Conservation (phyloP, 2,329 filamentous ascomycete genomes). For the Scedosporium minutisporum region DNA sequence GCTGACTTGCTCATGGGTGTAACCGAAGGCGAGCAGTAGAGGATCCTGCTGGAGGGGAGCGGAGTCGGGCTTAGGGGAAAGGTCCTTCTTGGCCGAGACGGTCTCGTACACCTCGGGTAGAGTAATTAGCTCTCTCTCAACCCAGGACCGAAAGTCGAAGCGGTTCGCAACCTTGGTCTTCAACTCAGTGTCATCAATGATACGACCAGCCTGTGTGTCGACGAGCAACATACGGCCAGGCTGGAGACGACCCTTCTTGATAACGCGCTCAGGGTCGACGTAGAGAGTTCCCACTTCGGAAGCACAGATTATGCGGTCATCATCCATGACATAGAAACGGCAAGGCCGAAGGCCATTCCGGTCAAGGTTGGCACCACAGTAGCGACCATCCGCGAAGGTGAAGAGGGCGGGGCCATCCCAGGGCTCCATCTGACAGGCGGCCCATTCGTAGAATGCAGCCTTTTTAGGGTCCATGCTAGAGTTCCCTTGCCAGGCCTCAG, state of each 20-base stretch:
- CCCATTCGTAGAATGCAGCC: conserved; percentile 97
- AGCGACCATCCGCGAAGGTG: conserved; percentile 92
- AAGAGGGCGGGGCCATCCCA: conserved; percentile 97
- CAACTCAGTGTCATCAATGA: conserved; percentile 88
- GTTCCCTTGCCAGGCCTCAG: conserved; percentile 96
- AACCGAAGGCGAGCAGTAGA: conserved; percentile 77
- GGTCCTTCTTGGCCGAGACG: conserved; percentile 47
- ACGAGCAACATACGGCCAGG: conserved; percentile 94
- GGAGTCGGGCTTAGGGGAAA: conserved; percentile 58
- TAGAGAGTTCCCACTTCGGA: conserved; percentile 92
- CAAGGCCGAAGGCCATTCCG: conserved; percentile 91
- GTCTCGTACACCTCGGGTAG: conserved; percentile 64
- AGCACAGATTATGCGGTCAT: conserved; percentile 93
- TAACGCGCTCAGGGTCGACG: conserved; percentile 79
- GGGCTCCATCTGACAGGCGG: conserved; percentile 96
- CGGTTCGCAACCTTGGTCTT: conserved; percentile 82
- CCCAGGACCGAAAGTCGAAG: conserved; percentile 80
- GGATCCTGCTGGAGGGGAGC: conserved; percentile 73
- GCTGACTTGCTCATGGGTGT: conserved; percentile 91
- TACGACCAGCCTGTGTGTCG: conserved; percentile 78
- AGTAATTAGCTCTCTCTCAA: conserved; percentile 75
- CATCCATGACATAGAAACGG: conserved; percentile 93
- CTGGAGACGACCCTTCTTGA: conserved; percentile 89
- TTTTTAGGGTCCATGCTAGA: conserved; percentile 86
- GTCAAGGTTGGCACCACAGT: conserved; percentile 94